These are phyloP conservation scores for Lachnellula suecica DNA, from an alignment of 2,329 filamentous ascomycete species.

Conservation along the genomic window DNA sequence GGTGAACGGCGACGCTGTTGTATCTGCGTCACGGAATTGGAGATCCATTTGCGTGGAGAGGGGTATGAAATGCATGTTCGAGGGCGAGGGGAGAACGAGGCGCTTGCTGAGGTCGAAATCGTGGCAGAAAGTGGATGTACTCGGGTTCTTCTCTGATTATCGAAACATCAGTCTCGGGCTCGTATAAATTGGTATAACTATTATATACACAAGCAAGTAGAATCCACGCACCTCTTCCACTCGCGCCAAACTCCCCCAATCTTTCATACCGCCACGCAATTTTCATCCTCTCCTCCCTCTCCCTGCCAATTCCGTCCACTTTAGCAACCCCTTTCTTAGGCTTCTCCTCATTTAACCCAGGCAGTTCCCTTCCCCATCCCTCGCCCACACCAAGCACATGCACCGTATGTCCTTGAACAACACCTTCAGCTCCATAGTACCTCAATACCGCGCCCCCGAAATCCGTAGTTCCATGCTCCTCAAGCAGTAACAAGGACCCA, in stretches of 20 bases:
- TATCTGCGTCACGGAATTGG: slow-evolving; percentile 30
- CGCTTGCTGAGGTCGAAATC: slow-evolving; percentile 70
- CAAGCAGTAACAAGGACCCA: slow-evolving; percentile 76
- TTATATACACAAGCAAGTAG: slow-evolving; percentile 52
- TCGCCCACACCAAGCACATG: slow-evolving; percentile 82
- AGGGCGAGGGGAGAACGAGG: slow-evolving; percentile 54
- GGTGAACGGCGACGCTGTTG: slow-evolving; percentile 55
- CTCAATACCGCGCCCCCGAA: slow-evolving; percentile 81
- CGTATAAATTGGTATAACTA: slow-evolving; percentile 21
- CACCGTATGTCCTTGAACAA: slow-evolving; percentile 86
- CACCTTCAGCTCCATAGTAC: slow-evolving; percentile 90
- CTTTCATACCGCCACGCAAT: slow-evolving; percentile 98
- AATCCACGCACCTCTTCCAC: slow-evolving; percentile 37
- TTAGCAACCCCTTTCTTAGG: slow-evolving; percentile 29
- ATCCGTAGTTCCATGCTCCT: slow-evolving; percentile 91
- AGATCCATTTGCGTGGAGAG: slow-evolving; percentile 32
- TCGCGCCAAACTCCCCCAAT: slow-evolving; percentile 66
- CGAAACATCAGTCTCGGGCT: slow-evolving; percentile 16
- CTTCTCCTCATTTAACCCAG: slow-evolving; percentile 58
- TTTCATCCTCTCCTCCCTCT: slow-evolving; percentile 80
- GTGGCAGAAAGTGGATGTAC: slow-evolving; percentile 60
- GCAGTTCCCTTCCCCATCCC: slow-evolving; percentile 79
- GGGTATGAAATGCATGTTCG: slow-evolving; percentile 52
- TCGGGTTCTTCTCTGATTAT: slow-evolving; percentile 8
- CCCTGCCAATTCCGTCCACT: slow-evolving; percentile 17